These are phyloP conservation scores for Escovopsis sp. DNA, from an alignment of 2,329 filamentous ascomycete genomes.

Conservation along the genomic window DNA sequence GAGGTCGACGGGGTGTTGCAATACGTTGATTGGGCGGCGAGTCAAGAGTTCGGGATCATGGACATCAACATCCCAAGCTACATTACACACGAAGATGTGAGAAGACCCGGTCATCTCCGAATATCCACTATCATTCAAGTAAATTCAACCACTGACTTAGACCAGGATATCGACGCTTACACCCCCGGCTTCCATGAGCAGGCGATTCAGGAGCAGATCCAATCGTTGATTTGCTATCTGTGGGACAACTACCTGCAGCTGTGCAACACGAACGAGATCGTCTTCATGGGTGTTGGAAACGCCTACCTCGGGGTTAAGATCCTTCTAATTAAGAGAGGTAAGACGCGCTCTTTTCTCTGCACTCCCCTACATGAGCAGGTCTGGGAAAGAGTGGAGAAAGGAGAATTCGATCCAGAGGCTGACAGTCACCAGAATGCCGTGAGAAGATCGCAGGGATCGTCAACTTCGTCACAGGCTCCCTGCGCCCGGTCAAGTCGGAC, in stretches of 20 bases:
- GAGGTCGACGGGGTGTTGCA: conserved; percentile 68
- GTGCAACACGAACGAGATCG: conserved; percentile 55
- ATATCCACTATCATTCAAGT: neutral
- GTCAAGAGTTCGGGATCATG: conserved; percentile 68
- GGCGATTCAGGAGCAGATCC: conserved; percentile 41
- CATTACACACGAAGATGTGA: conserved; percentile 47
- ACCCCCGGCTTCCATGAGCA: conserved; percentile 29
- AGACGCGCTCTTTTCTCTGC: conserved; percentile 3
- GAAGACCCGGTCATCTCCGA: conserved; percentile 4
- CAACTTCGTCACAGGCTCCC: conserved; percentile 63
- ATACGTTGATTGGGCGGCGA: conserved; percentile 71
- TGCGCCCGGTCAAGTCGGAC: conserved; percentile 68
- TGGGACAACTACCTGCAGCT: conserved; percentile 96
- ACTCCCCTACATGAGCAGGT: too few species aligned
- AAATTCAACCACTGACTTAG: conserved; percentile 4
- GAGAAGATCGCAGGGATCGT: conserved; percentile 55
- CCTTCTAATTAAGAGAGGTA: conserved; percentile 63
- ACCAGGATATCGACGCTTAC: conserved; percentile 31
- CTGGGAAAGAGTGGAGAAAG: too few species aligned
- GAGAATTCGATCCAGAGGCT: neutral
- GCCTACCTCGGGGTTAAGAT: conserved; percentile 74
- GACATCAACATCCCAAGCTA: conserved; percentile 83
- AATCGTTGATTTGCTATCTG: conserved; percentile 67
- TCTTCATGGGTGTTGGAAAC: conserved; percentile 79
- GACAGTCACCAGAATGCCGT: conserved; percentile 43